Conservation (phyloP, 176 grass and related monocot species). For the Cymbopogon citratus region DNA sequence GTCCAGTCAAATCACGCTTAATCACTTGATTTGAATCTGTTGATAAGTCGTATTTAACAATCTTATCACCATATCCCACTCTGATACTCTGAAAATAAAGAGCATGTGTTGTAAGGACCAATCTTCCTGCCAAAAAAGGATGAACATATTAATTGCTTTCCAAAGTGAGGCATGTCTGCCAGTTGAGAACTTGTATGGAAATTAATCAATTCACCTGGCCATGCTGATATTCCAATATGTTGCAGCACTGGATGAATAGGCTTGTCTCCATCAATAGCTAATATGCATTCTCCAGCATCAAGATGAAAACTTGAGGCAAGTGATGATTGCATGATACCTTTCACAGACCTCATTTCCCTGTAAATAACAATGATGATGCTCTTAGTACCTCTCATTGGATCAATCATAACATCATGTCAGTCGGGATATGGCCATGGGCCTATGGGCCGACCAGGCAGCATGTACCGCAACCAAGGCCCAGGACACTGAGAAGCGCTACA, state of each 20-base stretch:
- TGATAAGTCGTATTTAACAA: conserved; percentile 62
- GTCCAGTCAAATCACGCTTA: conserved; percentile 71
- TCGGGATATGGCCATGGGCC: too few relatives aligned
- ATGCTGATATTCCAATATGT: conserved; percentile 72
- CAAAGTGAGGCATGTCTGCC: conserved; percentile 1
- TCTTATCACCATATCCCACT: conserved; percentile 62
- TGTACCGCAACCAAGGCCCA: too few relatives aligned
- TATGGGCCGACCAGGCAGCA: too few relatives aligned
- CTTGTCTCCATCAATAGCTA: conserved; percentile 73
- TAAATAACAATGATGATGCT: conserved; percentile 10
- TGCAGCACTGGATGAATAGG: conserved; percentile 68
- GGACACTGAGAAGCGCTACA: too few relatives aligned
- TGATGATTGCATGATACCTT: conserved; percentile 37
- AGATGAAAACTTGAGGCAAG: conserved; percentile 50
- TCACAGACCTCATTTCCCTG: conserved; percentile 58
- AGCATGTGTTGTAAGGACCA: conserved; percentile 88
- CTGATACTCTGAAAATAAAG: conserved; percentile 82
- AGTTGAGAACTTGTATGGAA: conserved; percentile 7
- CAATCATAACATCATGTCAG: conserved; percentile 10
- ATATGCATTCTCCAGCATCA: conserved; percentile 62
- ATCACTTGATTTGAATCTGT: conserved; percentile 69
- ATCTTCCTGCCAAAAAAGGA: conserved; percentile 63
- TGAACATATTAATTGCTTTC: conserved; percentile 13
- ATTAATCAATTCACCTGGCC: conserved; percentile 58
- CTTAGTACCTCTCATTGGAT: background rate